Percentiles rank a stretch among this genome's conserved stretches.
phyloP scores from a whole-genome alignment of 73 alveolate species.

The Paramecium tetraurelia region DNA sequence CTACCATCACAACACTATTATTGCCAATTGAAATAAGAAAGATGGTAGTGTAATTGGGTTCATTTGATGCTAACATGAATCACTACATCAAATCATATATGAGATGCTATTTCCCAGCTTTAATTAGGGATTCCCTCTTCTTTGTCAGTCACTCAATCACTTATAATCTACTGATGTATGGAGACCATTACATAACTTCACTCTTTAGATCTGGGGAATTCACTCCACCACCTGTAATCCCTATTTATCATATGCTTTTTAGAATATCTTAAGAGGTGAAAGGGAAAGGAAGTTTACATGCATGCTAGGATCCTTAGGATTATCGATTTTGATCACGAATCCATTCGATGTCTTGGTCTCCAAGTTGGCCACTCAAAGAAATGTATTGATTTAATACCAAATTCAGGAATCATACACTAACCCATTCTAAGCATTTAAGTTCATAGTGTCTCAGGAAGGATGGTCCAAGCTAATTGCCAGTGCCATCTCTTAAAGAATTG shows the following conservation, averaged over 20 bases:
- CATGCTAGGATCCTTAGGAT: neutral
- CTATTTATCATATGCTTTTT: neutral
- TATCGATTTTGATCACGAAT: neutral
- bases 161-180: neutral
- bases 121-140: conserved; percentile 3
- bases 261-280: neutral
- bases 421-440: conserved; percentile 16
- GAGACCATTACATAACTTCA: neutral
- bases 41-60: neutral
- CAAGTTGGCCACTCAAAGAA: neutral
- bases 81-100: neutral
- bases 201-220: conserved; percentile 1
- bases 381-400: neutral
- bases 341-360: conserved; percentile 29
- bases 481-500: conserved; percentile 24
- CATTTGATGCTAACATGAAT: neutral
- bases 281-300: conserved; percentile 16
- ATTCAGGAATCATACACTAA: neutral
- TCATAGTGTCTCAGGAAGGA: neutral
- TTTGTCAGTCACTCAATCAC: conserved; percentile 14
- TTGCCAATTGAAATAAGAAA: conserved; percentile 26
- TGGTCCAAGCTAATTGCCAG: neutral
- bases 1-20: neutral
- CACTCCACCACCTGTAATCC: conserved; percentile 17
- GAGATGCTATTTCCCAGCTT: conserved; percentile 24